Evolutionary conservation across 306 rosid genomes (phyloP).

Genomic region (Quercus dentata): DNA sequence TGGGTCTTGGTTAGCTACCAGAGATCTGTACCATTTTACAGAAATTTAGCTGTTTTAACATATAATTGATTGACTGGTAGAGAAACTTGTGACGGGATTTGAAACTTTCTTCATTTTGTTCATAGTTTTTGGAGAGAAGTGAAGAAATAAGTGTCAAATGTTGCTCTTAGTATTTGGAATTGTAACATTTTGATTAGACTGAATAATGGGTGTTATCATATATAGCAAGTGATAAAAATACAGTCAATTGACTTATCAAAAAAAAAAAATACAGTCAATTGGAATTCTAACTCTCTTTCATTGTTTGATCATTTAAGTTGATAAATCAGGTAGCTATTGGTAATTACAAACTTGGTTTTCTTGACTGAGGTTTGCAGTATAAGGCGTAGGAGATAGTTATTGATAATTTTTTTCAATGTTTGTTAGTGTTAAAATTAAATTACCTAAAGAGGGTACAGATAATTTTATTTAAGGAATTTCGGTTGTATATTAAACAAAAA

Average conservation of each 20-base stretch:
- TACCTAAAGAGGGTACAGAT: too few relatives aligned
- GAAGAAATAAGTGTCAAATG: not conserved
- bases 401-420: not conserved
- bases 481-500: too few relatives aligned
- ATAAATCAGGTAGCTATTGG: not conserved
- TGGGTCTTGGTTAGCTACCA: slow-evolving; percentile 10
- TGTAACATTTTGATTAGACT: not conserved
- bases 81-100: not conserved
- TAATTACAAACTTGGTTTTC: not conserved
- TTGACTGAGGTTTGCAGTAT: not conserved
- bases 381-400: not conserved
- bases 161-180: not conserved
- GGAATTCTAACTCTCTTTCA: not conserved
- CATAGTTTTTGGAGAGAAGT: not conserved
- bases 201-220: not conserved
- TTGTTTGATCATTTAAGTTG: not conserved
- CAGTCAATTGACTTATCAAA: not conserved
- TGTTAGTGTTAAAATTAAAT: too few relatives aligned
- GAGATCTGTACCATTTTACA: not conserved
- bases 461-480: too few relatives aligned
- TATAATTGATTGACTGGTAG: not conserved
- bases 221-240: not conserved
- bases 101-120: not conserved
- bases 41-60: not conserved
- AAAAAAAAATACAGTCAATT: not conserved